Evolutionary conservation across 768 basidiomycete genomes (phyloP).

Genomic region (Amanita rubescens): DNA sequence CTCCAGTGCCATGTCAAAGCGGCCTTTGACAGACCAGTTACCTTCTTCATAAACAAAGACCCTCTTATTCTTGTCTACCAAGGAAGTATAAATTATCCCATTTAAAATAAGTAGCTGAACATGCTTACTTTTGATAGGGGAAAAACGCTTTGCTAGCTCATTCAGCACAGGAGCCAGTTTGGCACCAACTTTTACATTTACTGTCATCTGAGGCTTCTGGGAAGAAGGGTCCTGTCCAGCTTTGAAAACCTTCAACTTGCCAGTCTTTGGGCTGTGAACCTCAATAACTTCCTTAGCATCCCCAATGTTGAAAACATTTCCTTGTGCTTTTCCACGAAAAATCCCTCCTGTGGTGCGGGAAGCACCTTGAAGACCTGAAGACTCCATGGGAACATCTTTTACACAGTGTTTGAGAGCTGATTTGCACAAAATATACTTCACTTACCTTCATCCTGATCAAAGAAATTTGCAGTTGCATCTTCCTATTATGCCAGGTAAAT

Average conservation of each 20-base stretch:
- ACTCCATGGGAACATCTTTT: neutral
- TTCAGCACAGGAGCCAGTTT: neutral
- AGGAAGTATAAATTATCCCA: too few species aligned
- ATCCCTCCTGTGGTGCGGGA: constrained; percentile 10
- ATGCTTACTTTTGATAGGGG: constrained; percentile 4
- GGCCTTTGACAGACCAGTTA: constrained; percentile 7
- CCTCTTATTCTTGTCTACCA: neutral
- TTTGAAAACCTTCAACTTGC: neutral
- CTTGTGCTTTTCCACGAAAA: constrained; percentile 9
- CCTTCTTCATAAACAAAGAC: constrained; percentile 8
- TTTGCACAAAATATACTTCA: neutral
- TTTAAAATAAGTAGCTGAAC: neutral
- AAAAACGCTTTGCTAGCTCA: neutral
- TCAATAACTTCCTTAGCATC: constrained; percentile 3
- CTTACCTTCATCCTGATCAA: constrained; percentile 1
- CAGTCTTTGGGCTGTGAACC: neutral
- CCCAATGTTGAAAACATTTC: constrained; percentile 14
- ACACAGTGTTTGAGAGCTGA: neutral
- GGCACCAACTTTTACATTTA: neutral
- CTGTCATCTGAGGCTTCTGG: neutral
- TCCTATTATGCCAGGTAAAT: neutral
- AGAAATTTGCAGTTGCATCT: neutral
- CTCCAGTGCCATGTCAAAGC: neutral
- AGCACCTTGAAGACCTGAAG: constrained; percentile 6
- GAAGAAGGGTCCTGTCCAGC: neutral